Conservation (phyloP, 2,329 filamentous ascomycete genomes). For the Paecilomyces formosus region DNA sequence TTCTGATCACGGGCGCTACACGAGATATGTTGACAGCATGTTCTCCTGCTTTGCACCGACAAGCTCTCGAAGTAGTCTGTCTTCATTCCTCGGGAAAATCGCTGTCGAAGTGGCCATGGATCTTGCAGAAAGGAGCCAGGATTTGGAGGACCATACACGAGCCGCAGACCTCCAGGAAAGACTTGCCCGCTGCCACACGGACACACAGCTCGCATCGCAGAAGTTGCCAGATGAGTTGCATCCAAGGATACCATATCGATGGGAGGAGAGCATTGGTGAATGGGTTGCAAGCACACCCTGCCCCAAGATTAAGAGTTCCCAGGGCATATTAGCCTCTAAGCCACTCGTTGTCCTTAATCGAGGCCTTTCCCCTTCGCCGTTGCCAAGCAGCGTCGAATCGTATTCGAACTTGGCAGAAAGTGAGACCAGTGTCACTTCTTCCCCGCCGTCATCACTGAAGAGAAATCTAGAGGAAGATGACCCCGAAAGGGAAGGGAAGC, state of each 20-base stretch:
- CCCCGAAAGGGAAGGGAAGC: background rate
- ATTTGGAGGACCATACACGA: slow-evolving; percentile 31
- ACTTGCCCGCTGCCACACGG: slow-evolving; percentile 15
- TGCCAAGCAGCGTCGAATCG: slow-evolving; percentile 15
- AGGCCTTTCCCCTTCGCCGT: slow-evolving; percentile 12
- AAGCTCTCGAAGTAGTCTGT: slow-evolving; percentile 13
- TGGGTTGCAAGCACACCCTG: slow-evolving; percentile 47
- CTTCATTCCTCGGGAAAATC: slow-evolving; percentile 24
- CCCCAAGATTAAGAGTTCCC: slow-evolving; percentile 13
- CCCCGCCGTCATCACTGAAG: slow-evolving; percentile 17
- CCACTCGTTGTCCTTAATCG: slow-evolving; percentile 6
- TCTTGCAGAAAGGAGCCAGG: slow-evolving; percentile 30
- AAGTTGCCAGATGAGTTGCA: slow-evolving; percentile 9
- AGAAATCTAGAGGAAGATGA: slow-evolving; percentile 1
- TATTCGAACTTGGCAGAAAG: slow-evolving; percentile 11
- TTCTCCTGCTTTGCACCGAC: slow-evolving; percentile 17
- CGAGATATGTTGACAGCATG: slow-evolving; percentile 18
- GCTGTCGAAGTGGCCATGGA: slow-evolving; percentile 33
- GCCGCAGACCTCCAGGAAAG: slow-evolving; percentile 31
- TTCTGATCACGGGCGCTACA: slow-evolving; percentile 14
- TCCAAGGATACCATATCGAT: slow-evolving; percentile 33
- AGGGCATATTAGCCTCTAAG: slow-evolving; percentile 2
- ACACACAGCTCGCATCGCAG: slow-evolving; percentile 1
- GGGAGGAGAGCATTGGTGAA: slow-evolving; percentile 52
- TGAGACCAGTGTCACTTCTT: slow-evolving; percentile 22